A percentile compares a stretch with the other conserved stretches of the same genome.
Evolutionary conservation across 371 early-diverging fungal species (phyloP).

Genomic region (Rhizopus stolonifer): DNA sequence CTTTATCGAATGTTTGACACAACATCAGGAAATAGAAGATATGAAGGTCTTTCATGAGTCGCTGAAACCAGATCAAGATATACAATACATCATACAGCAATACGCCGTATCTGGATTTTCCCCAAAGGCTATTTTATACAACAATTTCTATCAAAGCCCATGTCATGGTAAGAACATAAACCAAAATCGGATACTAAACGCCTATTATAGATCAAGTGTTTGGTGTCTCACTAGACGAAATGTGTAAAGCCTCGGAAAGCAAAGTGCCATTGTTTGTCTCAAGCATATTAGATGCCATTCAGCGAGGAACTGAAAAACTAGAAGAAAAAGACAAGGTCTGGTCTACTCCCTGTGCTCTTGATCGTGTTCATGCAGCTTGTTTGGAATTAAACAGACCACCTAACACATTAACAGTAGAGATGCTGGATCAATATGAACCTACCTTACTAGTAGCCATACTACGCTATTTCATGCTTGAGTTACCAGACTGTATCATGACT

Average conservation of each 20-base stretch:
- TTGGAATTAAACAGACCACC: slow-evolving; percentile 59
- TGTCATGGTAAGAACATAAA: slow-evolving; percentile 65
- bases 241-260: slow-evolving; percentile 56
- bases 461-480: slow-evolving; percentile 67
- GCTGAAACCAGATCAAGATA: slow-evolving; percentile 71
- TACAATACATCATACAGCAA: slow-evolving; percentile 74
- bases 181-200: too few species aligned
- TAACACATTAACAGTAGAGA: slow-evolving; percentile 48
- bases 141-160: slow-evolving; percentile 63
- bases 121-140: slow-evolving; percentile 71
- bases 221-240: slow-evolving; percentile 73
- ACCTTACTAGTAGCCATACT: slow-evolving; percentile 63
- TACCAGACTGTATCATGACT: slow-evolving; percentile 69
- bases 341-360: slow-evolving; percentile 61
- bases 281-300: slow-evolving; percentile 33
- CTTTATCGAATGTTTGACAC: slow-evolving; percentile 58
- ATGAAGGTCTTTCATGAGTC: slow-evolving; percentile 72
- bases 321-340: slow-evolving; percentile 45
- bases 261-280: slow-evolving; percentile 60
- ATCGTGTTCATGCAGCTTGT: slow-evolving; percentile 64
- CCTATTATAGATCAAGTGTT: slow-evolving; percentile 61
- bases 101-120: slow-evolving; percentile 71
- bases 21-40: slow-evolving; percentile 62
- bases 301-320: slow-evolving; percentile 24
- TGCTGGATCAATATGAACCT: slow-evolving; percentile 57